Conservation (phyloP, 192 early-diverging fungal genomes). For the Coemansia sp. region DNA sequence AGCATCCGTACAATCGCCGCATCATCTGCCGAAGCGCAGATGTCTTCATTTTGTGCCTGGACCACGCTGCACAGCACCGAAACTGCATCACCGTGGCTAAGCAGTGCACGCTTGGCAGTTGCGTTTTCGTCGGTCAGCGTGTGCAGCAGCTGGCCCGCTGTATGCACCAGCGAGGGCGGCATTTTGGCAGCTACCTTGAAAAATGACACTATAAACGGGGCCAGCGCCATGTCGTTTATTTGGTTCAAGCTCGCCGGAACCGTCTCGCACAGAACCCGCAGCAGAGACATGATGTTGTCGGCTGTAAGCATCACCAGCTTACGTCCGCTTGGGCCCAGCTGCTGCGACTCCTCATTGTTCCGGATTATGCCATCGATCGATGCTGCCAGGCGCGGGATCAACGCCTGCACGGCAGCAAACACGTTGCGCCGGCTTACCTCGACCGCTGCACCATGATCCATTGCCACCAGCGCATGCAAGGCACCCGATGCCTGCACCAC, state of each 20-base stretch:
- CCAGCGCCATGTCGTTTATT: conserved; percentile 64
- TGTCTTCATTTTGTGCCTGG: conserved; percentile 13
- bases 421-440: conserved; percentile 48
- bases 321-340: conserved; percentile 37
- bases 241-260: conserved; percentile 64
- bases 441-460: conserved; percentile 46
- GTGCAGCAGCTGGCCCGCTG: conserved; percentile 72
- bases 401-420: conserved; percentile 25
- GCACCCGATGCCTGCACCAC: conserved; percentile 73
- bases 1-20: conserved; percentile 65
- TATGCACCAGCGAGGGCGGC: conserved; percentile 40
- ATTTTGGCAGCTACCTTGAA: conserved; percentile 51
- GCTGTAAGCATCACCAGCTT: conserved; percentile 52
- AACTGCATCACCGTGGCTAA: conserved; percentile 57
- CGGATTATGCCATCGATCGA: conserved; percentile 49
- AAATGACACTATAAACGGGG: conserved; percentile 69
- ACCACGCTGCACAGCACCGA: conserved; percentile 55
- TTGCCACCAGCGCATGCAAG: conserved; percentile 51
- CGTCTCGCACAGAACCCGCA: conserved; percentile 61
- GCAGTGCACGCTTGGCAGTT: conserved; percentile 57
- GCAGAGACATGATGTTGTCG: conserved; percentile 45
- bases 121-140: conserved; percentile 79
- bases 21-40: conserved; percentile 42
- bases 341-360: conserved; percentile 26
- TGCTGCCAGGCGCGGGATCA: conserved; percentile 42